A percentile compares a stretch with the other conserved stretches of the same genome.
Conservation (phyloP, 441 rosid genomes). For the Rhodomyrtus psidioides region DNA sequence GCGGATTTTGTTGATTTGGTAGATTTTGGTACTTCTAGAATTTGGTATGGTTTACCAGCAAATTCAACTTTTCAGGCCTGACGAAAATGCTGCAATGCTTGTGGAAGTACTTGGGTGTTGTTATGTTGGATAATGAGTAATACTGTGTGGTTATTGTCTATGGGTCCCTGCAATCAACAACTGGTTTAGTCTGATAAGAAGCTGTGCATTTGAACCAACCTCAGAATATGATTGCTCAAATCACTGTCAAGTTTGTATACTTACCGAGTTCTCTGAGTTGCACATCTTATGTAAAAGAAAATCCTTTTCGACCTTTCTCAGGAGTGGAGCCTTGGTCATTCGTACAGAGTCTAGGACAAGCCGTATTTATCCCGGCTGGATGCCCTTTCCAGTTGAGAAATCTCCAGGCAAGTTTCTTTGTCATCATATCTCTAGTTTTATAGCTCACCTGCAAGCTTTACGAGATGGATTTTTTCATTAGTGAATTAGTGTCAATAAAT, state of each 20-base stretch:
- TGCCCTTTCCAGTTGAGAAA: slow-evolving; percentile 86
- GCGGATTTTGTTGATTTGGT: not conserved
- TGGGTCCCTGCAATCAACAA: not conserved
- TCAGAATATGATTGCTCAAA: not conserved
- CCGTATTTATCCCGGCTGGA: slow-evolving; percentile 91
- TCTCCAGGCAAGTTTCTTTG: slow-evolving; percentile 46
- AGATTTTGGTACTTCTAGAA: not conserved
- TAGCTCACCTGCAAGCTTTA: not conserved
- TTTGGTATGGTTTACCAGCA: not conserved
- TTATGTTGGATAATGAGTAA: not conserved
- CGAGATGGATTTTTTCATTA: not conserved
- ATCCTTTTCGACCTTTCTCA: slow-evolving; percentile 11
- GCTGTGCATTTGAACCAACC: not conserved
- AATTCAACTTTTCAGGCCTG: not conserved
- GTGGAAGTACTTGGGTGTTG: not conserved
- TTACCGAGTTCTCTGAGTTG: not conserved
- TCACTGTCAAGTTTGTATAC: not conserved
- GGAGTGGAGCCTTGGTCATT: slow-evolving; percentile 96
- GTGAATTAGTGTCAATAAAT: not conserved
- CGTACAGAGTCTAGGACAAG: slow-evolving; percentile 75
- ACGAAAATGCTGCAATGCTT: not conserved
- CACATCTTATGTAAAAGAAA: not conserved
- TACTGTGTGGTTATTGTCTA: not conserved
- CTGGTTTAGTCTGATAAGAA: not conserved
- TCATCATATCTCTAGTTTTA: not conserved